Evolutionary conservation across 257 asterid genomes (phyloP).

Genomic region (Capsicum chinense): DNA sequence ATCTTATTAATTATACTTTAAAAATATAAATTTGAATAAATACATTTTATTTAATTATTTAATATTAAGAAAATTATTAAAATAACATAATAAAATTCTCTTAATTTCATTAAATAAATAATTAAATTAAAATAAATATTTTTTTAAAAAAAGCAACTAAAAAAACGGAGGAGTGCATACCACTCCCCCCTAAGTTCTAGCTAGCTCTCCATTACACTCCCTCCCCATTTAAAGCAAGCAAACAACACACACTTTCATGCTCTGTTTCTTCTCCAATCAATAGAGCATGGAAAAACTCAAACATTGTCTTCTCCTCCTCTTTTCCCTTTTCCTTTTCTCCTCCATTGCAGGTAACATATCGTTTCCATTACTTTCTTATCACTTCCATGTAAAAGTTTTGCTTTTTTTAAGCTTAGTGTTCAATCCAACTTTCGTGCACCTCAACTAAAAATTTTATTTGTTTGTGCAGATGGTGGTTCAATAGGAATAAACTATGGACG

Average conservation of each 20-base stretch:
- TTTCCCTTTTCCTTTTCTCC: constrained; percentile 24
- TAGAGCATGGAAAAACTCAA: constrained; percentile 28
- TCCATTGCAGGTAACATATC: constrained; percentile 1
- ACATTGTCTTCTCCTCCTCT: constrained; percentile 11
- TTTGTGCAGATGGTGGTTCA: constrained; percentile 47
- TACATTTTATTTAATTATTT: too few species aligned
- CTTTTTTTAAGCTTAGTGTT: too few species aligned
- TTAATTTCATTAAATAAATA: too few species aligned
- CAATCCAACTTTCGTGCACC: too few species aligned
- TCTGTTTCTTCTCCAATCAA: not conserved
- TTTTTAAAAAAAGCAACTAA: too few species aligned
- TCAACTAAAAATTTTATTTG: not conserved
- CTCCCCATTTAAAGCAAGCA: not conserved
- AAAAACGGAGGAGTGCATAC: too few species aligned
- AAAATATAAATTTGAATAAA: too few species aligned
- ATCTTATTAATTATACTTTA: too few species aligned
- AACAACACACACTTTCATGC: constrained; percentile 23
- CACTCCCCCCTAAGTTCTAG: not conserved
- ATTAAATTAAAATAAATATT: not conserved
- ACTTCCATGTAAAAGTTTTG: not conserved
- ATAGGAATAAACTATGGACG: constrained; percentile 91
- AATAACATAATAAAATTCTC: too few species aligned
- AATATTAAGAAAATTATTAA: too few species aligned
- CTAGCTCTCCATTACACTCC: not conserved
- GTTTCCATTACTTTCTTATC: not conserved